Evolutionary conservation across 73 alveolate genomes (phyloP), one percentile per base, ranked within the genome.

Genomic region (Blepharisma japonicum): DNA sequence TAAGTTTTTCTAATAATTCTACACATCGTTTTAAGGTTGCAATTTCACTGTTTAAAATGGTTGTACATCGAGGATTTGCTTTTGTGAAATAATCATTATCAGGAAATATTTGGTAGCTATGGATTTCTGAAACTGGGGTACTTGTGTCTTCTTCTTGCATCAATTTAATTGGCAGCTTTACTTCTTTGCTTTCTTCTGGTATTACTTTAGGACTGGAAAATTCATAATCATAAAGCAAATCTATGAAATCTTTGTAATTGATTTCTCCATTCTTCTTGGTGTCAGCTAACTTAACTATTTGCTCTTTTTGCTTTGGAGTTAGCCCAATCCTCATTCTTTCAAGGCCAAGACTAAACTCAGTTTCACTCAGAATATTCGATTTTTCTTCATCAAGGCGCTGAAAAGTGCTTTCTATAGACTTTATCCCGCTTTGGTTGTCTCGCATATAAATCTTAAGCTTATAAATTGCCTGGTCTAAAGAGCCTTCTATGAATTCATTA

Each of bases 1-100:
- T 46, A 7, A 86, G 46, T 18, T 53, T n/a, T 2, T 32, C 47
- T 67, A 68, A 86, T 45, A 84, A 56, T 83, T 85, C 86, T 82
- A 81, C 92, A 51, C 93, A 90, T 76, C 68, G 74, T 71, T 83
- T 88, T 23, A 94, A 83, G 8, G 98, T 97, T 0, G 98, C 97
- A 71, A 77, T 85, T 74, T 91, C 97, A 14, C 87, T 78, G 80
- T 83, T 89, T 72, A 94, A 82, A 45, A 94, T 94, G n/a, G 98
- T 89, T 6, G 55, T 54, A 66, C 53, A 77, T 61, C 83, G 84
- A 38, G 49, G 66, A 1, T 53, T 72, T 46, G 82, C 74, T 14
- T 86, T 80, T 68, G n/a, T 55, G 55, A 80, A 86, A 54, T 86
- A 79, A 76, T 86, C 92, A 25, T 56, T 83, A 51, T 81, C 45